phyloP scores from a whole-genome alignment of 805 yeast genomes.

The fission yeast (Schizosaccharomyces pombe) region DNA sequence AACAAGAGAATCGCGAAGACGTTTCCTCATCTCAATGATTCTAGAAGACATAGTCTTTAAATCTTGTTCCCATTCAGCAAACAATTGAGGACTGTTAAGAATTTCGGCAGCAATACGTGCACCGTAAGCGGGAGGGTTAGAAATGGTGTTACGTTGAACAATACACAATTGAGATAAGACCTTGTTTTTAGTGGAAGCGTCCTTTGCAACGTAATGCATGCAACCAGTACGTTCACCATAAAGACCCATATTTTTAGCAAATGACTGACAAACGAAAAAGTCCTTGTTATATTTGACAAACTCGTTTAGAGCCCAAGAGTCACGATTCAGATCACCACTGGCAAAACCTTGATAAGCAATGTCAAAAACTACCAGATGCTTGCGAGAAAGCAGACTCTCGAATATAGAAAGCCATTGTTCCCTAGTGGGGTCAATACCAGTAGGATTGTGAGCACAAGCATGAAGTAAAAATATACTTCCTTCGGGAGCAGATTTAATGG shows the following conservation, averaged over 20 bases:
- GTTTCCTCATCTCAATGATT: constrained; percentile 54
- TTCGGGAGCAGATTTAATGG: constrained; percentile 29
- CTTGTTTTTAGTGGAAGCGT: constrained; percentile 26
- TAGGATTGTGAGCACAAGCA: constrained; percentile 94
- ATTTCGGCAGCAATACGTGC: constrained; percentile 69
- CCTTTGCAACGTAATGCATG: constrained; percentile 39
- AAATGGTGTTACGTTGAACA: constrained; percentile 60
- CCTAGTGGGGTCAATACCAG: constrained; percentile 72
- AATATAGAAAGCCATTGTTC: constrained; percentile 64
- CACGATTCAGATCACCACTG: constrained; percentile 57
- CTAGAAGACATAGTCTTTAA: constrained; percentile 70
- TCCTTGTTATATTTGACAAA: constrained; percentile 21
- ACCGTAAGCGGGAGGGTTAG: constrained; percentile 90
- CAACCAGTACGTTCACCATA: constrained; percentile 96
- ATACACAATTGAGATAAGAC: constrained; percentile 52
- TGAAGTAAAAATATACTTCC: constrained; percentile 57
- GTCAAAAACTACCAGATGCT: constrained; percentile 63
- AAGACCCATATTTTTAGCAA: constrained; percentile 89
- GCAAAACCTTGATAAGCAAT: constrained; percentile 93
- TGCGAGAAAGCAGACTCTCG: constrained; percentile 32
- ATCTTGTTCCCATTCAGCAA: constrained; percentile 62
- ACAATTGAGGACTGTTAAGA: constrained; percentile 41
- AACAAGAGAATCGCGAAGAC: constrained; percentile 36
- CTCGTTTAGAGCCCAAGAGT: constrained; percentile 32
- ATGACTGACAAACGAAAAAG: constrained; percentile 55